Conservation (phyloP, 2,329 filamentous ascomycete species). For the Pseudopyricularia cyperi region DNA sequence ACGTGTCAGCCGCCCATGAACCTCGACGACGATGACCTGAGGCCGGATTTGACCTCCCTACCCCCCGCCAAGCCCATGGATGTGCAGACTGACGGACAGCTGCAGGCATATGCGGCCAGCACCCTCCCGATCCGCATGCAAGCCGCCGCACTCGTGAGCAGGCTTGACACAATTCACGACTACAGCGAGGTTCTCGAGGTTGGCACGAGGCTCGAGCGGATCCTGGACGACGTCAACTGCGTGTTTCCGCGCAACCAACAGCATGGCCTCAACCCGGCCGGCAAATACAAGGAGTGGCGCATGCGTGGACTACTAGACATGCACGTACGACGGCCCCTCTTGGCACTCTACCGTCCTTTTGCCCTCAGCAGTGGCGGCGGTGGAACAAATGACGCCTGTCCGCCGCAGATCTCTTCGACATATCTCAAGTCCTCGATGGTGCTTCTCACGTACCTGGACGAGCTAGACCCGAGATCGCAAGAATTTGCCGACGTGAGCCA, state of each 20-base stretch:
- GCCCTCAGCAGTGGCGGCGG: conserved; percentile 27
- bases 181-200: conserved; percentile 40
- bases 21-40: conserved; percentile 36
- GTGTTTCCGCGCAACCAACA: conserved; percentile 29
- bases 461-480: conserved; percentile 32
- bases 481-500: conserved; percentile 34
- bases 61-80: conserved; percentile 37
- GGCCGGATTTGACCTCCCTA: conserved; percentile 31
- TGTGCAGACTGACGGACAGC: conserved; percentile 36
- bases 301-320: conserved; percentile 38
- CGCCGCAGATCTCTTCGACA: conserved; percentile 34
- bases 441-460: conserved; percentile 40
- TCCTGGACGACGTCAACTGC: conserved; percentile 40
- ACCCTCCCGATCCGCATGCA: conserved; percentile 35
- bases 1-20: conserved; percentile 40
- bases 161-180: conserved; percentile 37
- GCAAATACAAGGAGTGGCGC: conserved; percentile 37
- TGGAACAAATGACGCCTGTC: conserved; percentile 23
- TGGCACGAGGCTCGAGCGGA: conserved; percentile 37
- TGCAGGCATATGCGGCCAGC: conserved; percentile 39
- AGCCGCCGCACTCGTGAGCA: conserved; percentile 35
- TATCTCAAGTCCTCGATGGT: conserved; percentile 43
- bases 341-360: conserved; percentile 41
- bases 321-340: conserved; percentile 36
- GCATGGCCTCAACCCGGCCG: conserved; percentile 24